phyloP scores from a whole-genome alignment of 108 stramenopile species.

The Pinguiococcus pyrenoidosus region DNA sequence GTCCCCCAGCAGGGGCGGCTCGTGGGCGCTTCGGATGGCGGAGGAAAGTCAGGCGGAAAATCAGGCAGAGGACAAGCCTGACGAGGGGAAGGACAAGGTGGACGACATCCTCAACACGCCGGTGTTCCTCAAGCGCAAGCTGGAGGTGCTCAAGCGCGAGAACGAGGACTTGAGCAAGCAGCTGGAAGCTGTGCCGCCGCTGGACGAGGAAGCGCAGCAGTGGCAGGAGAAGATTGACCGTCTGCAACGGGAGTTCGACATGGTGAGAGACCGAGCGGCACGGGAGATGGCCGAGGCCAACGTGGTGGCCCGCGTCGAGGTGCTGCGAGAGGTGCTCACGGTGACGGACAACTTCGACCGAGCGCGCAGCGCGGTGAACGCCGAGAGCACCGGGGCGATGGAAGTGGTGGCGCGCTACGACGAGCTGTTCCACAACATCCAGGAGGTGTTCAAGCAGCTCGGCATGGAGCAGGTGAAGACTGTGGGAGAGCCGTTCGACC shows the following conservation, averaged over 20 bases:
- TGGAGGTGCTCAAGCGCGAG: neutral
- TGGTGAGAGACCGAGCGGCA: neutral
- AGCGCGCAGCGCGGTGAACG: neutral
- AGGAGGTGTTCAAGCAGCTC: neutral
- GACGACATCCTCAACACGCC: neutral
- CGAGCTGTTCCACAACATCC: neutral
- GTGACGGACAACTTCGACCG: neutral
- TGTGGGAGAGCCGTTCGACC: slow-evolving; percentile 1
- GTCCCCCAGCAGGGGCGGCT: too few species aligned
- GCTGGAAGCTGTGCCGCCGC: neutral
- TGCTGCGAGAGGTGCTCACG: neutral
- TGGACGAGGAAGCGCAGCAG: neutral
- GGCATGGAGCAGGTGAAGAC: slow-evolving; percentile 1
- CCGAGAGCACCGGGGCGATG: neutral
- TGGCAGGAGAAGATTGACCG: neutral
- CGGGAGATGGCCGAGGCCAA: neutral
- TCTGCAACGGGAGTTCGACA: neutral
- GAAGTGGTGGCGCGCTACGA: neutral
- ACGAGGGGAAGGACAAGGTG: neutral
- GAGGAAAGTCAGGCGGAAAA: neutral
- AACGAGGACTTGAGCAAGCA: neutral
- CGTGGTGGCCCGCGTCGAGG: neutral
- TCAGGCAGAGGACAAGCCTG: neutral
- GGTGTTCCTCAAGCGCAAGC: neutral
- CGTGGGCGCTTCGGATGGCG: too few species aligned